Conservation (phyloP, 2,329 filamentous ascomycete genomes). For the Aspergillus ustus region DNA sequence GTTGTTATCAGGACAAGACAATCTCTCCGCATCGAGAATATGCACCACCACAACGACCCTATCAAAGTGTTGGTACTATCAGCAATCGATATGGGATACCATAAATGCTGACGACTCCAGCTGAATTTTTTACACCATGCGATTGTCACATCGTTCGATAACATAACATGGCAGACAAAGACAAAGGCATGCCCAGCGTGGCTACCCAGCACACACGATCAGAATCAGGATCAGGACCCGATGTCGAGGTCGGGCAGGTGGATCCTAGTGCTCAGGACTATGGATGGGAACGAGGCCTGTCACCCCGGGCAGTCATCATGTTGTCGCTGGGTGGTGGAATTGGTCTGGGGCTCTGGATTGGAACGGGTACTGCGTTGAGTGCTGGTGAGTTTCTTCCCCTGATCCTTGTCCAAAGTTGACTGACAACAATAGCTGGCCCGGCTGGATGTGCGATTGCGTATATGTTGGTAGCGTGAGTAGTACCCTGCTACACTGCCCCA, state of each 20-base stretch:
- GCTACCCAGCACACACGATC: background rate
- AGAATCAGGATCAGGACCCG: background rate
- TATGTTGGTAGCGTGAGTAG: constrained; percentile 35
- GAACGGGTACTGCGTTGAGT: constrained; percentile 40
- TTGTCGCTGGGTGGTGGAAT: constrained; percentile 9
- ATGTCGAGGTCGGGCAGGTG: constrained; percentile 3
- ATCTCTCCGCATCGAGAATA: too few species aligned
- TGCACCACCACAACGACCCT: too few species aligned
- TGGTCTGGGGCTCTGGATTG: constrained; percentile 33
- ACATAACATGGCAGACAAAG: background rate
- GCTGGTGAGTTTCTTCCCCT: constrained; percentile 27
- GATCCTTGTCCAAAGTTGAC: background rate
- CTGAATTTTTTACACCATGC: too few species aligned
- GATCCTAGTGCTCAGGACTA: background rate
- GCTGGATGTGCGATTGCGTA: constrained; percentile 39
- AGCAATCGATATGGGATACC: too few species aligned
- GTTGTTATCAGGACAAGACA: too few species aligned
- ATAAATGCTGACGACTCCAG: too few species aligned
- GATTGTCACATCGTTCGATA: background rate
- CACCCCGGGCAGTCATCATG: constrained; percentile 9
- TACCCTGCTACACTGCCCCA: too few species aligned
- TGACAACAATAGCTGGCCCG: constrained; percentile 31
- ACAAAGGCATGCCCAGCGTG: background rate
- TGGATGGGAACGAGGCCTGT: constrained; percentile 4
- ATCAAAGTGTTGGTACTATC: too few species aligned